Evolutionary conservation across 1,284 basidiomycete genomes (phyloP).

Genomic region (Inonotus obliquus): DNA sequence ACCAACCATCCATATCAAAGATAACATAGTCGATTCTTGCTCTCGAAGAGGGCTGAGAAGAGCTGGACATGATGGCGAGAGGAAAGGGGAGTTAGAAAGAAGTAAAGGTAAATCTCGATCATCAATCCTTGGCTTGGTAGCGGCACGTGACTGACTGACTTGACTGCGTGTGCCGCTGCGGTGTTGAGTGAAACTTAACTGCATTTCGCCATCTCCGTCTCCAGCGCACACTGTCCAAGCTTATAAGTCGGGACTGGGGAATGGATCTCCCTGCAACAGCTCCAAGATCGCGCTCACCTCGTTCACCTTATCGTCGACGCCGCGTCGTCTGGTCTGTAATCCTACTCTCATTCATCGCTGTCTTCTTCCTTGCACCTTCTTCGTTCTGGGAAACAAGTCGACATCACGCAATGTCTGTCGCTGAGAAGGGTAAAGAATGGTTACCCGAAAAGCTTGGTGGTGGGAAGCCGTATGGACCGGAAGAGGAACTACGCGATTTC

Average conservation of each 20-base stretch:
- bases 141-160: background rate
- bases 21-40: slow-evolving; percentile 60
- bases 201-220: background rate
- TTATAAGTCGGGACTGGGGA: background rate
- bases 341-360: background rate
- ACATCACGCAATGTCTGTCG: slow-evolving; percentile 5
- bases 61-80: slow-evolving; percentile 30
- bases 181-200: background rate
- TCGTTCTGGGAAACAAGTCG: slow-evolving; percentile 18
- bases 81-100: slow-evolving; percentile 24
- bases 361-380: slow-evolving; percentile 16
- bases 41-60: slow-evolving; percentile 30
- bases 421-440: slow-evolving; percentile 6
- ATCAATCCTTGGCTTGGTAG: background rate
- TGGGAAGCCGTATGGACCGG: slow-evolving; percentile 1
- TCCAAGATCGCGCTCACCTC: background rate
- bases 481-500: slow-evolving; percentile 20
- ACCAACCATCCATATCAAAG: slow-evolving; percentile 77
- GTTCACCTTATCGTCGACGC: slow-evolving; percentile 9
- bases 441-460: background rate
- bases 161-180: background rate
- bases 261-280: slow-evolving; percentile 5
- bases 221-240: background rate
- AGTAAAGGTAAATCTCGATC: background rate
- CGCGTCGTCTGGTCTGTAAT: slow-evolving; percentile 14